Evolutionary conservation across 306 rosid genomes (phyloP).

Genomic region (Carpinus viminea): DNA sequence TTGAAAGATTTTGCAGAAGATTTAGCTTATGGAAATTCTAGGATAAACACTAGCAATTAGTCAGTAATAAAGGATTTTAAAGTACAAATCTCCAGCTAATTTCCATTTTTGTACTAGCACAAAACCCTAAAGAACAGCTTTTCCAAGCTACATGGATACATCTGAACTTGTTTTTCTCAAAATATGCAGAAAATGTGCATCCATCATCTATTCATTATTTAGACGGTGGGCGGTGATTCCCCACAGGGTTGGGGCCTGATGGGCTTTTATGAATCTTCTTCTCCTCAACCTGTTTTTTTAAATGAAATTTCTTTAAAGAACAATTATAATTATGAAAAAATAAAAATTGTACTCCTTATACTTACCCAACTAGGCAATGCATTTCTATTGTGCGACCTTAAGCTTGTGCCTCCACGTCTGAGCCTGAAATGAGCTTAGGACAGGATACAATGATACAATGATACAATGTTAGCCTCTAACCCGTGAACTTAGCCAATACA

Average conservation of each 20-base stretch:
- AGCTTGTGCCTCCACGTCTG: slow-evolving; percentile 35
- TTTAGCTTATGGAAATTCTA: neutral
- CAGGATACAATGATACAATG: neutral
- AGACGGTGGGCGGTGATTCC: slow-evolving; percentile 71
- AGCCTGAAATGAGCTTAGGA: slow-evolving; percentile 55
- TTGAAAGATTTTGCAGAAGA: neutral
- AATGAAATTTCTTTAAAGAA: neutral
- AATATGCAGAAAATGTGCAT: slow-evolving; percentile 22
- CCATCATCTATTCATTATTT: slow-evolving; percentile 37
- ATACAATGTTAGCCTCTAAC: neutral
- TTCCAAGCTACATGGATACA: slow-evolving; percentile 28
- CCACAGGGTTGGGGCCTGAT: slow-evolving; percentile 86
- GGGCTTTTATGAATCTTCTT: slow-evolving; percentile 53
- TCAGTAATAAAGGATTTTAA: slow-evolving; percentile 13
- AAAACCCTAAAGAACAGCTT: slow-evolving; percentile 27
- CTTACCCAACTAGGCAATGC: slow-evolving; percentile 47
- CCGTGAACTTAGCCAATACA: no score
- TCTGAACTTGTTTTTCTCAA: slow-evolving; percentile 16
- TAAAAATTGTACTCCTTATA: neutral
- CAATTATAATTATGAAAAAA: no score
- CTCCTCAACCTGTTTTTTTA: slow-evolving; percentile 47
- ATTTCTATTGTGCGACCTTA: slow-evolving; percentile 37
- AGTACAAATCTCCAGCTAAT: slow-evolving; percentile 31
- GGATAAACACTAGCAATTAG: slow-evolving; percentile 4
- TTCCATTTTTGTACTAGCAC: slow-evolving; percentile 52